Evolutionary conservation across 495 filamentous ascomycete species (phyloP).

Genomic region (Aspergillus egyptiacus): DNA sequence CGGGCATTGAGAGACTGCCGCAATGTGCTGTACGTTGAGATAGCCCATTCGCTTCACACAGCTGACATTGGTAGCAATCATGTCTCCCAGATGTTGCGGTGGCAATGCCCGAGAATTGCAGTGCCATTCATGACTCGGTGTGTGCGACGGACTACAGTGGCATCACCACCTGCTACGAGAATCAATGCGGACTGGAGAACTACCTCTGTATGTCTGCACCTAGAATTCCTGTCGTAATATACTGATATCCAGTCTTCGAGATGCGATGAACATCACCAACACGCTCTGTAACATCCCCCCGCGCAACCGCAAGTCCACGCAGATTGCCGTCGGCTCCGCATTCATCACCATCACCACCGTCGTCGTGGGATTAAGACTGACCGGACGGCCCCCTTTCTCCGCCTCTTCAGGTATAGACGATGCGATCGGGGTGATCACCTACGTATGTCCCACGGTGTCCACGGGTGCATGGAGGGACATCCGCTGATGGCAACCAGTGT

Average conservation of each 20-base stretch:
- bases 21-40: not conserved
- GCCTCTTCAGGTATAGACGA: constrained; percentile 2
- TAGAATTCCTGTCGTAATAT: not conserved
- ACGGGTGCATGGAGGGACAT: not conserved
- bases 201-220: not conserved
- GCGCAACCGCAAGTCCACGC: not conserved
- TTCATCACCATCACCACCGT: constrained; percentile 2
- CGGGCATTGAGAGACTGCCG: not conserved
- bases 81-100: not conserved
- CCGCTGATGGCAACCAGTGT: not conserved
- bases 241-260: not conserved
- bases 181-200: not conserved
- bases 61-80: too few relatives aligned
- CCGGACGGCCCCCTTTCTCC: constrained; percentile 1
- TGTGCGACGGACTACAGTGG: not conserved
- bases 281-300: constrained; percentile 5
- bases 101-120: not conserved
- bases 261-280: constrained; percentile 4
- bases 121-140: not conserved
- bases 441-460: not conserved
- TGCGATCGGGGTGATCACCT: not conserved
- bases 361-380: not conserved
- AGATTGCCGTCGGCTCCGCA: constrained; percentile 1
- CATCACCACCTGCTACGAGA: not conserved
- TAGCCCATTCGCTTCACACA: too few relatives aligned